Evolutionary conservation across 169 alveolate genomes (phyloP), one percentile per base, ranked within the genome.

Genomic region (Plasmodium adleri): DNA sequence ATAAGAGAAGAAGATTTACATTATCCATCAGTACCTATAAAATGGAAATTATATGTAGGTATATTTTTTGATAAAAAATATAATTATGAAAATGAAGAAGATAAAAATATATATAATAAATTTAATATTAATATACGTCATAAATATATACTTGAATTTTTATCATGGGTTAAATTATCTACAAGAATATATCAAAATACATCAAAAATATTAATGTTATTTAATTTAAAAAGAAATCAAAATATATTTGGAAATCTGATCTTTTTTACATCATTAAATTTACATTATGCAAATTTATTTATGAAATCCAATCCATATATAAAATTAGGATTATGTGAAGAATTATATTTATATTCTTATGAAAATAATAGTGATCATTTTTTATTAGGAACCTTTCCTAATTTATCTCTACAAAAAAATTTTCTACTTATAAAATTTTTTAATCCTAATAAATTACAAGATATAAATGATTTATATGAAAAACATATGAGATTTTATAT

Each of bases 81-180:
- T 64, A 78, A 78, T 32, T 78, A 78, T 43, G 89, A 78, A 45
- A 78, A 49, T 66, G 60, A 26, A 1, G 39, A 49, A 9, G 89
- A 78, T 9, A 2, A 78, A 78, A 26, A 66, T 4, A 67, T 88
- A 28, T 72, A 63, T 62, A 60, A 74, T 45, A 13, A 32, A 32
- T 91, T 88, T 88, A 88, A 91, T 49, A 50, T 15, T 50, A 71
- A 45, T 50, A 74, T 74, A 7, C 94, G 89, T n/a, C 90, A 67
- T 62, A 72, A 86, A 22, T 80, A 67, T n/a, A 92, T 62, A 3
- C 32, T 86, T 15, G 88, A 75, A 13, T 76, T 73, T 60, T 56
- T 91, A 56, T 59, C 87, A 13, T 91, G 94, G 94, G 94, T 88
- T 2, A 68, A 88, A n/a, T 64, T 85, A 10, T 91, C 94, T n/a